Evolutionary conservation across 768 basidiomycete species (phyloP).

Genomic region (Chalciporus chontae): DNA sequence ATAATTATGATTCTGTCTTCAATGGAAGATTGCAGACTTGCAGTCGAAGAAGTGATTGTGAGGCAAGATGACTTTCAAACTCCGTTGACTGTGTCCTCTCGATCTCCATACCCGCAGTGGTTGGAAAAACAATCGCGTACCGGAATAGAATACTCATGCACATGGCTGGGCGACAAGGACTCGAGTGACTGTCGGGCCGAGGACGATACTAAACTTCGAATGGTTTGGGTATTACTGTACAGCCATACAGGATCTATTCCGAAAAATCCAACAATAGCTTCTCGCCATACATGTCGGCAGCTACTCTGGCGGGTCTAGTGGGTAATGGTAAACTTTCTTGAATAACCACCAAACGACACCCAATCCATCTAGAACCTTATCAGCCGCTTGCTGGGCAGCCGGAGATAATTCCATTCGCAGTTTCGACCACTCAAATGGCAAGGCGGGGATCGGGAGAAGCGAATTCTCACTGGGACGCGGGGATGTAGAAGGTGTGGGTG

Average conservation of each 20-base stretch:
- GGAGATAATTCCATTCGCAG: conserved; percentile 27
- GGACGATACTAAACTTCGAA: too few relatives aligned
- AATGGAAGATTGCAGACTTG: too few relatives aligned
- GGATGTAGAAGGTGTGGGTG: conserved; percentile 13
- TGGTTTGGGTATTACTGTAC: too few relatives aligned
- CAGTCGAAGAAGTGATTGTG: not conserved
- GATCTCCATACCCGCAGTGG: too few relatives aligned
- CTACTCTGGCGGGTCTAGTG: conserved; percentile 32
- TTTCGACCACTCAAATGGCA: conserved; percentile 29
- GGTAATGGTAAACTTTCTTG: conserved; percentile 33
- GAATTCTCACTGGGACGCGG: conserved; percentile 15
- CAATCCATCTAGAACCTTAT: conserved; percentile 27
- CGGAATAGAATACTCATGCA: too few relatives aligned
- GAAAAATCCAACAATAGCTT: conserved; percentile 2
- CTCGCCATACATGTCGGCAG: conserved; percentile 1
- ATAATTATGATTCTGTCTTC: not conserved
- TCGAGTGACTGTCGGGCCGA: too few relatives aligned
- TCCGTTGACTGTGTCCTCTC: too few relatives aligned
- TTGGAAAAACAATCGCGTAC: too few relatives aligned
- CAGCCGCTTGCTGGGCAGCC: conserved; percentile 17
- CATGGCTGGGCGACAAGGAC: too few relatives aligned
- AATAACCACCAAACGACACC: conserved; percentile 29
- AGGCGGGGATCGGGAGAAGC: conserved; percentile 13
- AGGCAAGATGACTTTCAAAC: not conserved
- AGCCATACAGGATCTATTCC: conserved; percentile 16